Evolutionary conservation across 768 basidiomycete genomes (phyloP).

Genomic region (Pleurotus platypus): DNA sequence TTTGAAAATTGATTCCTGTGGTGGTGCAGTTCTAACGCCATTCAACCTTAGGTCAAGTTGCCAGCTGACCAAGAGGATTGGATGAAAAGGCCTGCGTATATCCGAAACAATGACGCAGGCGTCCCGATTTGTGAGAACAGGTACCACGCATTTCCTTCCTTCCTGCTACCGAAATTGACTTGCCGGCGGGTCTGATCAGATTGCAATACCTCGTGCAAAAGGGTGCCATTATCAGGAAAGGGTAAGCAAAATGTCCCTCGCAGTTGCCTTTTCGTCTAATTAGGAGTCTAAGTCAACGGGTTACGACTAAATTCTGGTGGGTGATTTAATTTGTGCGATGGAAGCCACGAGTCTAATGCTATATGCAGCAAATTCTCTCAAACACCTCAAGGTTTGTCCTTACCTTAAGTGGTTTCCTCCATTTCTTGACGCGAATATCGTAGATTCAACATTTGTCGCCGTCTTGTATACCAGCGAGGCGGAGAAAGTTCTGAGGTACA

Average conservation of each 20-base stretch:
- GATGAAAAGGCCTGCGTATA: conserved; percentile 82
- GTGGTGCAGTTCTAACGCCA: background rate
- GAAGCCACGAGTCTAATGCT: conserved; percentile 4
- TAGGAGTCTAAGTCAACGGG: conserved; percentile 55
- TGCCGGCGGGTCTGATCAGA: conserved; percentile 39
- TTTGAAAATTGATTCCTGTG: conserved; percentile 20
- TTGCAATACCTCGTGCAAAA: conserved; percentile 86
- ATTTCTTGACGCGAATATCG: background rate
- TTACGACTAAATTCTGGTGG: conserved; percentile 82
- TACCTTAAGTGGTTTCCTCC: conserved; percentile 3
- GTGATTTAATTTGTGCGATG: conserved; percentile 19
- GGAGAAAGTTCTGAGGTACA: conserved; percentile 78
- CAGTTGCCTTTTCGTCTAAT: conserved; percentile 11
- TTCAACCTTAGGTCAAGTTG: conserved; percentile 63
- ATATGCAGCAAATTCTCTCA: conserved; percentile 68
- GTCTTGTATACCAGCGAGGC: conserved; percentile 74
- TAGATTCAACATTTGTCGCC: conserved; percentile 81
- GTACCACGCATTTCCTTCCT: conserved; percentile 30
- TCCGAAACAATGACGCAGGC: conserved; percentile 72
- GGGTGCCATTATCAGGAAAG: conserved; percentile 83
- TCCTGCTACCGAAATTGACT: conserved; percentile 14
- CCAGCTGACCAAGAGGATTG: conserved; percentile 86
- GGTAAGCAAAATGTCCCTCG: conserved; percentile 39
- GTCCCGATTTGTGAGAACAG: conserved; percentile 82
- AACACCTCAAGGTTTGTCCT: conserved; percentile 42